Percentiles rank a stretch among this genome's conserved stretches.
phyloP scores from a whole-genome alignment of 495 filamentous ascomycete species.

The Hypoxylon fragiforme region DNA sequence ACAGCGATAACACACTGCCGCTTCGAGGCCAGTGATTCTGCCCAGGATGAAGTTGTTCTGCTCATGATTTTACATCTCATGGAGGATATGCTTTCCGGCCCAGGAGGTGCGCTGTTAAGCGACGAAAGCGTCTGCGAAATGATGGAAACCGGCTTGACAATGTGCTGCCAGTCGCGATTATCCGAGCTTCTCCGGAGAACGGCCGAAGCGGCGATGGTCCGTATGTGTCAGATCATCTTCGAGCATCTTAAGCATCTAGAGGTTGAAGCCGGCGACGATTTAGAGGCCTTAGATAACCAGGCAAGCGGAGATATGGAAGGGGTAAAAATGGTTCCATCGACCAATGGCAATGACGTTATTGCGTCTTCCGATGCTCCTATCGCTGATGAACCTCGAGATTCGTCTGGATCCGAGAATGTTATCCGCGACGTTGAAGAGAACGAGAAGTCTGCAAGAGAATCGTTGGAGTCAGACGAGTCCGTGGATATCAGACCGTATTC shows the following conservation, averaged over 20 bases:
- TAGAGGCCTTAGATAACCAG: constrained; percentile 60
- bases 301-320: constrained; percentile 69
- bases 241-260: constrained; percentile 86
- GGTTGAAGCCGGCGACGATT: constrained; percentile 64
- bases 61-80: constrained; percentile 94
- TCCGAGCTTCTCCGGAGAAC: constrained; percentile 89
- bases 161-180: constrained; percentile 91
- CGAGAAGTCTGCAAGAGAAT: constrained; percentile 20
- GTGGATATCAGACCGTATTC: constrained; percentile 82
- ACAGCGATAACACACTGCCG: constrained; percentile 96
- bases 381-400: constrained; percentile 51
- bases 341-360: constrained; percentile 67
- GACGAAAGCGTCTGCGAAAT: constrained; percentile 98
- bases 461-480: constrained; percentile 45
- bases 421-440: constrained; percentile 26
- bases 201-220: constrained; percentile 95
- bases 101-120: constrained; percentile 85
- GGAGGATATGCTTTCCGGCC: constrained; percentile 94
- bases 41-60: constrained; percentile 92
- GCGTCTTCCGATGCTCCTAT: constrained; percentile 48
- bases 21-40: constrained; percentile 93
- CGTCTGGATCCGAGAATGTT: constrained; percentile 48
- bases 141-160: constrained; percentile 98
- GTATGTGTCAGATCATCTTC: constrained; percentile 98
- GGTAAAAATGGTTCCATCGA: constrained; percentile 85